Evolutionary conservation across 2,329 filamentous ascomycete genomes (phyloP).

Genomic region (Annulohypoxylon truncatum): DNA sequence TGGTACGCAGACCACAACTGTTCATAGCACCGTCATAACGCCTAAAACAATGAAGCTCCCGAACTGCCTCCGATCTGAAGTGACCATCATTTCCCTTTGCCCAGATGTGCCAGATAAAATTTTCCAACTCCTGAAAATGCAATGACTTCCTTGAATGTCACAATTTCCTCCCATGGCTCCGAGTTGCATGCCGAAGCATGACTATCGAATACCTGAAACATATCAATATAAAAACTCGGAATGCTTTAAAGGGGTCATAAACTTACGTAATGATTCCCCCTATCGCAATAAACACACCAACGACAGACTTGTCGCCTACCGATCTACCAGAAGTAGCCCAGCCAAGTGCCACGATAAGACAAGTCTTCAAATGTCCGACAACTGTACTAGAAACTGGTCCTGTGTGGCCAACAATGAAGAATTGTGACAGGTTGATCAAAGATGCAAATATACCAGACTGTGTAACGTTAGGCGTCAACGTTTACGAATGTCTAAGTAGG

Average conservation of each 20-base stretch:
- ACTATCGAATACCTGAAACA: constrained; percentile 58
- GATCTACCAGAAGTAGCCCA: constrained; percentile 68
- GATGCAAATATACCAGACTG: constrained; percentile 72
- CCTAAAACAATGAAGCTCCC: constrained; percentile 9
- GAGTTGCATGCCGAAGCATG: constrained; percentile 59
- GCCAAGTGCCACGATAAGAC: constrained; percentile 71
- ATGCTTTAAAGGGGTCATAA: not conserved
- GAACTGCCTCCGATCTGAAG: not conserved
- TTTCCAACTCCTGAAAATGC: constrained; percentile 25
- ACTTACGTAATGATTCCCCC: constrained; percentile 68
- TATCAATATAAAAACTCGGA: constrained; percentile 20
- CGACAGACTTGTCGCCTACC: constrained; percentile 65
- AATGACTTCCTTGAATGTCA: not conserved
- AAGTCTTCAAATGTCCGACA: constrained; percentile 74
- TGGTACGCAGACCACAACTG: not conserved
- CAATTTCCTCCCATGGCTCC: constrained; percentile 34
- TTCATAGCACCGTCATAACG: constrained; percentile 2
- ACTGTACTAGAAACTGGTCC: constrained; percentile 74
- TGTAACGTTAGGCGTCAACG: constrained; percentile 32
- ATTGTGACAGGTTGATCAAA: constrained; percentile 73
- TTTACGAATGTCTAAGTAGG: not conserved
- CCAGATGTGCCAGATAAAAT: not conserved
- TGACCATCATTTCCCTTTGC: not conserved
- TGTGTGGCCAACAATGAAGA: constrained; percentile 71
- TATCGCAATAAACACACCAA: constrained; percentile 67